Conservation (phyloP, 352 stramenopile species). For the Plasmopara muralis region DNA sequence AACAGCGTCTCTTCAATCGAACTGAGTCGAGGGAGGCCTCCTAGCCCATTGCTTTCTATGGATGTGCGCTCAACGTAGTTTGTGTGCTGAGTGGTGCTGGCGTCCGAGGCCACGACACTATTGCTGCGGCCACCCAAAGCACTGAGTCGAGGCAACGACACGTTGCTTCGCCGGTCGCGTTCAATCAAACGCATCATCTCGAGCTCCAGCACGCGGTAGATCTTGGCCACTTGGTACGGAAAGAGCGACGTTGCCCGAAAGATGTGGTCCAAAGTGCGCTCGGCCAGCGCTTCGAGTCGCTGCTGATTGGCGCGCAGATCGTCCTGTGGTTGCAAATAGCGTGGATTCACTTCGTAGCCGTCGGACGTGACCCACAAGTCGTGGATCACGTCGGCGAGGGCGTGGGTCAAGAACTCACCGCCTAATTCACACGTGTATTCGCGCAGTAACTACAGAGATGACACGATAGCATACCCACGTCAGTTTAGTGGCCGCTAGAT, state of each 20-base stretch:
- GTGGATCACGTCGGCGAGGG: slow-evolving; percentile 44
- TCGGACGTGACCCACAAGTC: slow-evolving; percentile 42
- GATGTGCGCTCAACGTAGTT: slow-evolving; percentile 29
- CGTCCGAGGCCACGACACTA: no score
- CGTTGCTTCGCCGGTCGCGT: slow-evolving; percentile 43
- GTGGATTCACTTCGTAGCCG: slow-evolving; percentile 64
- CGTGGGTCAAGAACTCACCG: slow-evolving; percentile 53
- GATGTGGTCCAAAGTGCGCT: slow-evolving; percentile 43
- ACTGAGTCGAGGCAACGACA: slow-evolving; percentile 43
- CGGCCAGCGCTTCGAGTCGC: slow-evolving; percentile 44
- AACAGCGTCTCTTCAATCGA: slow-evolving; percentile 45
- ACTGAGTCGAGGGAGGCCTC: slow-evolving; percentile 40
- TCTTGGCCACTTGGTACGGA: slow-evolving; percentile 69
- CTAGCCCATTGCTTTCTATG: slow-evolving; percentile 24
- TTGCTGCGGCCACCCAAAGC: slow-evolving; percentile 23
- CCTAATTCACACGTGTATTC: slow-evolving; percentile 74
- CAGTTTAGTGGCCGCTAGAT: no score
- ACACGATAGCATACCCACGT: background rate
- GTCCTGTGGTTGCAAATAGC: slow-evolving; percentile 31
- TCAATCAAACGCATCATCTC: slow-evolving; percentile 74
- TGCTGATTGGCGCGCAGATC: slow-evolving; percentile 46
- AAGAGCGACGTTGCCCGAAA: slow-evolving; percentile 46
- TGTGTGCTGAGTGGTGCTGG: no score
- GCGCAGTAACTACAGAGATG: slow-evolving; percentile 38
- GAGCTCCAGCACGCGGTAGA: slow-evolving; percentile 63